These are phyloP conservation scores for Nitzschia palea DNA, from an alignment of 108 stramenopile species.

Conservation along the genomic window DNA sequence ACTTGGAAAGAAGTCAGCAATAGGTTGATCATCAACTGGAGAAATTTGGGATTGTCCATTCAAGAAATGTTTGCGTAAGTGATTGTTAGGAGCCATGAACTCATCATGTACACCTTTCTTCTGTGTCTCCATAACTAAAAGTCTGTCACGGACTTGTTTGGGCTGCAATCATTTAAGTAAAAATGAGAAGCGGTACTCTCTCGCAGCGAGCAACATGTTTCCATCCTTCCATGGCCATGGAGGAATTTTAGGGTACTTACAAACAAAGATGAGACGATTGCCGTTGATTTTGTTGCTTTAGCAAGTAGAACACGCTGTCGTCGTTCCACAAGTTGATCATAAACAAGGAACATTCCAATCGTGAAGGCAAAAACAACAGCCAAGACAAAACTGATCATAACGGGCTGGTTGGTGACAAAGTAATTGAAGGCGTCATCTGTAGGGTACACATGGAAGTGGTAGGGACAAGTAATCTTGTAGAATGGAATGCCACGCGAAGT, in stretches of 20 bases:
- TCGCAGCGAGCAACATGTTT: too few relatives aligned
- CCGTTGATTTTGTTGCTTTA: slow-evolving; percentile 31
- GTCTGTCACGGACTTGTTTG: slow-evolving; percentile 15
- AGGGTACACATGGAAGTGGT: slow-evolving; percentile 24
- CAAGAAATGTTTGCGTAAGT: neutral
- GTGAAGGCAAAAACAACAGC: slow-evolving; percentile 50
- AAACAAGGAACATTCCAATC: slow-evolving; percentile 42
- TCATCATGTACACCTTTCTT: neutral
- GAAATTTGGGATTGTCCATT: neutral
- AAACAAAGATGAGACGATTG: slow-evolving; percentile 57
- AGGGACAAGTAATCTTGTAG: slow-evolving; percentile 12
- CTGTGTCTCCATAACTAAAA: neutral
- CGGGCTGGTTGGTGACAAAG: slow-evolving; percentile 17
- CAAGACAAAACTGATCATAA: slow-evolving; percentile 28
- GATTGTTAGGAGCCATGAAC: neutral
- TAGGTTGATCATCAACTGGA: neutral
- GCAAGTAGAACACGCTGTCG: slow-evolving; percentile 41
- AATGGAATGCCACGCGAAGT: neutral
- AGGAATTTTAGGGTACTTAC: slow-evolving; percentile 62
- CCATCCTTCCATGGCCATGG: too few relatives aligned
- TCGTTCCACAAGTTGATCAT: slow-evolving; percentile 53
- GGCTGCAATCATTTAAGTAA: too few relatives aligned
- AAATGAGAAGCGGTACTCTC: too few relatives aligned
- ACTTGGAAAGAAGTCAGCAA: slow-evolving; percentile 2
- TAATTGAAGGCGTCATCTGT: slow-evolving; percentile 2